A percentile compares a stretch with the other conserved stretches of the same genome.
Conservation (phyloP, 495 filamentous ascomycete genomes). For the Cetradonia linearis region DNA sequence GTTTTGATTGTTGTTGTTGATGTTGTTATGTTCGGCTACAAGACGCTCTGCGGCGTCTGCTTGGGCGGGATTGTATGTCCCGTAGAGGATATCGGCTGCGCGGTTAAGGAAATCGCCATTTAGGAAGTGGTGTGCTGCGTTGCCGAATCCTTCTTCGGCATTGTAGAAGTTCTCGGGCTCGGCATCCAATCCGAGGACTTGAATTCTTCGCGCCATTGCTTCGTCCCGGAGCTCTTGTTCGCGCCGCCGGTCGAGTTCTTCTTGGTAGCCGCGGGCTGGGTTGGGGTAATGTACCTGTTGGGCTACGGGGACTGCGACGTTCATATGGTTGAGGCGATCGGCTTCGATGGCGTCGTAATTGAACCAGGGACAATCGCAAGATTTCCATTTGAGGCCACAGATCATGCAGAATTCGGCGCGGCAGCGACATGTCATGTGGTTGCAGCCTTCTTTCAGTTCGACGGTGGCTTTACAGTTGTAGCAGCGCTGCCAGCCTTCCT, state of each 20-base stretch:
- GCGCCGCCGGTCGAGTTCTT: slow-evolving; percentile 40
- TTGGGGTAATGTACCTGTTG: slow-evolving; percentile 27
- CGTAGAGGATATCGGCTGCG: slow-evolving; percentile 10
- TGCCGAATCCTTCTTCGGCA: neutral
- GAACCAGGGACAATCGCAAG: slow-evolving; percentile 72
- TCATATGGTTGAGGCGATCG: slow-evolving; percentile 50
- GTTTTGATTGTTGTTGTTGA: neutral
- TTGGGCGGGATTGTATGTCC: neutral
- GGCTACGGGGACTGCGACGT: slow-evolving; percentile 31
- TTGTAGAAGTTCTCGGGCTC: neutral
- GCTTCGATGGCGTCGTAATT: slow-evolving; percentile 51
- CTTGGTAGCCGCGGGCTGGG: slow-evolving; percentile 38
- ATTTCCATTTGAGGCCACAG: slow-evolving; percentile 70
- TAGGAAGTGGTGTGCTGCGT: neutral
- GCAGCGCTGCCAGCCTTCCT: slow-evolving; percentile 68
- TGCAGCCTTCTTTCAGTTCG: slow-evolving; percentile 72
- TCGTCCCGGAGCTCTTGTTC: slow-evolving; percentile 49
- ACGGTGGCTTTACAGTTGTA: slow-evolving; percentile 64
- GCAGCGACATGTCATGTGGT: slow-evolving; percentile 79
- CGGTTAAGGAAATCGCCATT: slow-evolving; percentile 12
- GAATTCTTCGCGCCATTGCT: slow-evolving; percentile 44
- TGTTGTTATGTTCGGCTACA: slow-evolving; percentile 3
- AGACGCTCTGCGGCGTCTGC: slow-evolving; percentile 12
- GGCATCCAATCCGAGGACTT: slow-evolving; percentile 34
- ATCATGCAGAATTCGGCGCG: slow-evolving; percentile 75